phyloP scores from a whole-genome alignment of 345 rosid species.

The thale cress (Arabidopsis thaliana) region TAIR10.1 NC_003071.7:14315501-14316000 shows the following conservation, averaged over 20 bases:
- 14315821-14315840: conserved; percentile 45
- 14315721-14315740: conserved; percentile 88
- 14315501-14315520: neutral
- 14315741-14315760: conserved; percentile 81
- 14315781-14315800: conserved; percentile 90
- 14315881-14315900: neutral
- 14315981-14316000: conserved; percentile 96
- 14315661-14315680: conserved; percentile 69
- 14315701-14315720: conserved; percentile 73
- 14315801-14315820: conserved; percentile 80
- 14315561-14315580: conserved; percentile 89
- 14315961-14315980: conserved; percentile 86
- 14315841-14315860: neutral
- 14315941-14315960: conserved; percentile 88
- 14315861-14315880: conserved; percentile 4
- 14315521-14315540: conserved; percentile 53
- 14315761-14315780: conserved; percentile 87
- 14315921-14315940: conserved; percentile 85
- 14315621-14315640: conserved; percentile 91
- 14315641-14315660: conserved; percentile 81
- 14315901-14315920: conserved; percentile 61
- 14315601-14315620: conserved; percentile 99
- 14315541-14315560: conserved; percentile 78
- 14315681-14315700: conserved; percentile 86
- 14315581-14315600: conserved; percentile 86